Evolutionary conservation across 257 asterid species (phyloP), one percentile per base, ranked within the genome.

Genomic region (Ajuga chamaepitys): DNA sequence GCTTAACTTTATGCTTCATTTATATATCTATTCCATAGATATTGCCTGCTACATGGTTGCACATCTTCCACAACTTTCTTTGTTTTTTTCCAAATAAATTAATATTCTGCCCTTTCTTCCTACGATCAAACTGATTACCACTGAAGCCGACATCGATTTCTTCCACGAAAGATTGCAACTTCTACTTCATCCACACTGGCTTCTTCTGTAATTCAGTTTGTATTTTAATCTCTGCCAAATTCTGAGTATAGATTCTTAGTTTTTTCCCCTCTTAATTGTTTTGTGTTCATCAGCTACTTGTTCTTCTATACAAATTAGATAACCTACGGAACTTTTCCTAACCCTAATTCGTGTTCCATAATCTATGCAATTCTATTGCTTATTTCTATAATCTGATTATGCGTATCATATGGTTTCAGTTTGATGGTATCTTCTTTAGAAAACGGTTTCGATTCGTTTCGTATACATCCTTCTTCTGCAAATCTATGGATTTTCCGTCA

Each of bases 41-140:
- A n/a, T n/a, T n/a, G n/a, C n/a, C 45, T 22, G 81, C 79, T 85
- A 80, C 81, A 62, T 80, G 87, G 83, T 32, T 17, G 46, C 75
- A 22, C 69, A 55, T 76, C 55, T 53, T 45, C 78, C 80, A 72
- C 75, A 67, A 51, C 77, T 64, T 70, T 75, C 12, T 10, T 34
- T 61, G 20, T 57, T 65, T 45, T 32, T 52, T 46, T 45, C 57
- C 37, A 5, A 28, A 28, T 28, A 59, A 28, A 24, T 60, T 70
- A 67, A 80, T 82, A 82, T 80, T 80, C 85, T n/a, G 12, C 4
- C 3, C 16, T 2, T 35, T 35, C 52, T 14, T 4, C 9, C 14
- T 12, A 21, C 22, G 14, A 4, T 8, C 22, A 12, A 13, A 5
- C 50, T 44, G 10, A 5, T 44, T 14, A 4, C 12, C 50, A 2